Percentiles rank a stretch among this genome's conserved stretches.
Evolutionary conservation across 2,329 filamentous ascomycete genomes (phyloP).

Genomic region (Fusarium transvaalense): DNA sequence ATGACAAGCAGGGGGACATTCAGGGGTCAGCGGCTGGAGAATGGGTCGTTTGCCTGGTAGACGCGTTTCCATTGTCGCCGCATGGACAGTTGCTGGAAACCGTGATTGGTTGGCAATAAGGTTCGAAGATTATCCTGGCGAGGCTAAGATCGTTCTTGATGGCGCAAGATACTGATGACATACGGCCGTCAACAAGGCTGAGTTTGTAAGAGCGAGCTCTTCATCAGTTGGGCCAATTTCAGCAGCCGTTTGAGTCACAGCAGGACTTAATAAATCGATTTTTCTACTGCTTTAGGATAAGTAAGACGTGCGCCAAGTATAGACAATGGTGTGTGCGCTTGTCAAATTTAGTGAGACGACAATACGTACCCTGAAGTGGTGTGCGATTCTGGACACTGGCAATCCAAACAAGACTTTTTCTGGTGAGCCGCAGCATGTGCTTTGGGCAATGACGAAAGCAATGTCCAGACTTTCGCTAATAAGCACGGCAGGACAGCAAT

Average conservation of each 20-base stretch:
- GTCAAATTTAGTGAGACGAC: neutral
- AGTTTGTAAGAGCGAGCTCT: conserved; percentile 1
- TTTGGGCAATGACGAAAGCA: neutral
- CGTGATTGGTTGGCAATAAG: conserved; percentile 43
- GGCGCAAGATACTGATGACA: conserved; percentile 30
- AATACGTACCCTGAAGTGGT: neutral
- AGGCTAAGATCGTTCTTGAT: conserved; percentile 35
- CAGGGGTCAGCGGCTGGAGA: conserved; percentile 44
- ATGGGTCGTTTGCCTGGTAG: conserved; percentile 48
- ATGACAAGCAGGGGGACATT: conserved; percentile 42
- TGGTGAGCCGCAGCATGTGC: neutral
- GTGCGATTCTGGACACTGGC: neutral
- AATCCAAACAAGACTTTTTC: neutral
- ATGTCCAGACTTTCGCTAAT: neutral
- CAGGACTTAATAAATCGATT: neutral
- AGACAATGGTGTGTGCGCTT: neutral
- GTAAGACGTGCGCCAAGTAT: neutral
- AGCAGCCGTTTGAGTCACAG: neutral
- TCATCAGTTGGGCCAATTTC: neutral
- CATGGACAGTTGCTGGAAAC: conserved; percentile 36
- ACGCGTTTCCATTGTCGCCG: conserved; percentile 50
- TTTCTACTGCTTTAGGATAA: neutral
- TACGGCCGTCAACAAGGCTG: conserved; percentile 13
- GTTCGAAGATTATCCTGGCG: conserved; percentile 35
- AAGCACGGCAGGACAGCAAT: neutral